These are phyloP conservation scores for Coemansia sp. DNA, from an alignment of 192 early-diverging fungal genomes.

Conservation along the genomic window DNA sequence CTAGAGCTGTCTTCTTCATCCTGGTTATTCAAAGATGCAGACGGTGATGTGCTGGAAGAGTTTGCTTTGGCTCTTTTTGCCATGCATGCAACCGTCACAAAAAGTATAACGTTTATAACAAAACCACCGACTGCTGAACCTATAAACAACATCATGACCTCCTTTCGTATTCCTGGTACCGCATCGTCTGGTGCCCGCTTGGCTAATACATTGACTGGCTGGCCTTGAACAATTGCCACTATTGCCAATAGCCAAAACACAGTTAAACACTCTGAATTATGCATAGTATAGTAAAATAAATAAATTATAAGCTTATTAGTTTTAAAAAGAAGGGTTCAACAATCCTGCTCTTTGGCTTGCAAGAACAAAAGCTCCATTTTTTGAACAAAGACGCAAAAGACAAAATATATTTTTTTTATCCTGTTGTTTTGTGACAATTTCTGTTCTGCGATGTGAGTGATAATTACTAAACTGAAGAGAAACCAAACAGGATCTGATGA, in stretches of 20 bases:
- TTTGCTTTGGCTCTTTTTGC: background rate
- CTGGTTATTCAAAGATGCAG: no score
- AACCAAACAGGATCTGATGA: no score
- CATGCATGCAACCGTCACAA: background rate
- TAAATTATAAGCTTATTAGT: background rate
- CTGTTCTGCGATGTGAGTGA: no score
- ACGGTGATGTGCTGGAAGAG: background rate
- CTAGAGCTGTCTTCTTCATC: no score
- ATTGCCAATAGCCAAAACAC: background rate
- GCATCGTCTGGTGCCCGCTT: background rate
- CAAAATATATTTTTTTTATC: background rate
- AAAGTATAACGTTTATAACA: background rate
- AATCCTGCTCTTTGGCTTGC: no score
- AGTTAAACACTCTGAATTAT: background rate
- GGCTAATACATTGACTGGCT: background rate
- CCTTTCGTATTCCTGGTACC: background rate
- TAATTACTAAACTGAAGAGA: no score
- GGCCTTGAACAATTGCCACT: background rate
- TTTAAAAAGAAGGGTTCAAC: background rate
- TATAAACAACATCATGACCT: background rate
- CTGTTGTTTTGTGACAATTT: no score
- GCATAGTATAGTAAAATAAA: background rate
- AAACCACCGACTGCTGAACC: background rate
- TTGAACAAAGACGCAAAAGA: no score
- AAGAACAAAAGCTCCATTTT: no score